phyloP scores from a whole-genome alignment of 768 basidiomycete species.

The Podaxis sp. region DNA sequence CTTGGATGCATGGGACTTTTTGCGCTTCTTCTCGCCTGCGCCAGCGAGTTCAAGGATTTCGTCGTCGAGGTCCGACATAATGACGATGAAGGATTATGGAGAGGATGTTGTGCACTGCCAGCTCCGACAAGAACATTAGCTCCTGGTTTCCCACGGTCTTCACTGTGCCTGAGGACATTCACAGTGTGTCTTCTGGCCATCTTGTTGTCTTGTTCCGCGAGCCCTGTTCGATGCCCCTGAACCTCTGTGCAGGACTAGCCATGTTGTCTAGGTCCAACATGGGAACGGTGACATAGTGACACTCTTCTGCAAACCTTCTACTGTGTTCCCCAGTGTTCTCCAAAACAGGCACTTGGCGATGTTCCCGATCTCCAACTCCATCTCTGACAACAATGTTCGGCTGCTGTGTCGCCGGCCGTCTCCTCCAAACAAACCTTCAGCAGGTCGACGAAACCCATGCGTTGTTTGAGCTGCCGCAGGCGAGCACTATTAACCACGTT shows the following conservation, averaged over 20 bases:
- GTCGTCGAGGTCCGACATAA: constrained; percentile 56
- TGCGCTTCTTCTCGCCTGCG: constrained; percentile 61
- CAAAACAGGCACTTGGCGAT: neutral
- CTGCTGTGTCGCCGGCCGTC: constrained; percentile 73
- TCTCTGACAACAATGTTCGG: constrained; percentile 62
- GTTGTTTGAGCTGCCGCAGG: constrained; percentile 67
- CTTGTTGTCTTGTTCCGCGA: neutral
- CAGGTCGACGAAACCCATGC: constrained; percentile 85
- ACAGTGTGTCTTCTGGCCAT: neutral
- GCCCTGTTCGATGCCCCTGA: neutral
- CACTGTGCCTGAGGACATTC: neutral
- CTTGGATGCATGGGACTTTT: constrained; percentile 43
- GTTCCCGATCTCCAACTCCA: neutral
- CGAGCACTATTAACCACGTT: constrained; percentile 76
- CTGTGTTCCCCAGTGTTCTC: neutral
- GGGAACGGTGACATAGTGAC: neutral
- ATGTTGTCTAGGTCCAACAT: neutral
- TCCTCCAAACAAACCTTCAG: constrained; percentile 73
- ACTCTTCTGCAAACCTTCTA: neutral
- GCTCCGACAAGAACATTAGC: neutral
- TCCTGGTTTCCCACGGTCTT: constrained; percentile 7
- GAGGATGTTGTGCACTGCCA: neutral
- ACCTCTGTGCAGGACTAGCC: neutral
- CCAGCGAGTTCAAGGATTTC: constrained; percentile 82
- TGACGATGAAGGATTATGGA: constrained; percentile 1